phyloP scores from a whole-genome alignment of 2,329 filamentous ascomycete species.

The Scedosporium dehoogii region DNA sequence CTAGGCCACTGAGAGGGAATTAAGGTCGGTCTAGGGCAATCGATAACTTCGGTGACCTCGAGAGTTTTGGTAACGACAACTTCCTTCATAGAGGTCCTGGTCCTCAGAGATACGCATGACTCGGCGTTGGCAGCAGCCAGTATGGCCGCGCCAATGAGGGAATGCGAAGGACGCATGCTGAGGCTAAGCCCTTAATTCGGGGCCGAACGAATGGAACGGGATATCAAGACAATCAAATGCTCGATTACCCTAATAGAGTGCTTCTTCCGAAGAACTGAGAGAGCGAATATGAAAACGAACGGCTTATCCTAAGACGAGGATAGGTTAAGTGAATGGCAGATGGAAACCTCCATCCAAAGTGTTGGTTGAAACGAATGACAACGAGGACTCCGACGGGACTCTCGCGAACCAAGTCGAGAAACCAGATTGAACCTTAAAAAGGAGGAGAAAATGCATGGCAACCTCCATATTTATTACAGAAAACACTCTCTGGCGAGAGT shows the following conservation, averaged over 20 bases:
- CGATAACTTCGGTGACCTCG: constrained; percentile 1
- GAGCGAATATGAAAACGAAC: neutral
- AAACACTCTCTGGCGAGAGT: neutral
- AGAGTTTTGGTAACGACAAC: constrained; percentile 2
- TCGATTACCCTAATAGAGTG: neutral
- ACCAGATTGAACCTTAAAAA: neutral
- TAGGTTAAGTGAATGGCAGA: neutral
- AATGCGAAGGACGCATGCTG: neutral
- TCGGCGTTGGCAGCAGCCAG: neutral
- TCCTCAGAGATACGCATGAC: neutral
- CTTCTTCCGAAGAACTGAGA: no score
- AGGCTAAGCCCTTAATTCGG: neutral
- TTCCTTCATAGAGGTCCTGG: neutral
- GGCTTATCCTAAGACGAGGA: neutral
- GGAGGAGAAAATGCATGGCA: neutral
- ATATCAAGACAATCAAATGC: neutral
- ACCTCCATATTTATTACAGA: neutral
- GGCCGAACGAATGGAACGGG: neutral
- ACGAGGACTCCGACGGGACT: neutral
- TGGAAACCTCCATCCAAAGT: neutral
- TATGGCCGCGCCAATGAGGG: neutral
- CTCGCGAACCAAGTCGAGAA: neutral
- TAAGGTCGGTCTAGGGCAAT: neutral
- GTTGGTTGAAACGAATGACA: neutral
- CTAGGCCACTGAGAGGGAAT: neutral